Evolutionary conservation across 2,329 filamentous ascomycete species (phyloP), one percentile per base, ranked within the genome.

Genomic region (Pyrenophora graminea): DNA sequence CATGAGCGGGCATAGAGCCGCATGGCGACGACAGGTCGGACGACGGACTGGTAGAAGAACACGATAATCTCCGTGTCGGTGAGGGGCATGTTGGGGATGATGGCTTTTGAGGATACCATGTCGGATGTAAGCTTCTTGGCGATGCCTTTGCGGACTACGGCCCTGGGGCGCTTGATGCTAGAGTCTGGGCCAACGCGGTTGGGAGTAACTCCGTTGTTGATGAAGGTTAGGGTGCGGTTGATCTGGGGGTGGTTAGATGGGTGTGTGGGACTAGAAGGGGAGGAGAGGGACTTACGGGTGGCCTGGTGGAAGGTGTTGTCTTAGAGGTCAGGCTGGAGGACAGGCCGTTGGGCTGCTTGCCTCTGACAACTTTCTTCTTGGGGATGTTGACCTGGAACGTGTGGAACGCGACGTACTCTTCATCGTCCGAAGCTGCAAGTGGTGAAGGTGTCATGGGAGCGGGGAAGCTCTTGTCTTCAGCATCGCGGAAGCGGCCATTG

Each of bases 41-140:
- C 40, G 0, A 68, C 27, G 0, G 59, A 59, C n/a, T 70, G 66
- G 55, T 67, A 72, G 56, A 71, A 69, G 56, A 64, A 71, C 0
- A 71, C 63, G 2, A 70, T 59, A 0, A 72, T 12, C 19, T 72
- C 69, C 0, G 41, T 55, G 18, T 72, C 66, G 0, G 66, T 72
- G 0, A 72, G 48, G 0, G 68, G 67, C 0, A 72, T 27, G 0
- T 47, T 7, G 0, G 69, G 69, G 0, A 72, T 45, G 2, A 54
- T 44, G 0, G 58, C 52, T 6, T 51, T 47, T 0, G 42, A 9
- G 1, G 63, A 59, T 0, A 65, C 59, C 12, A 71, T 39, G 1
- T 51, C 46, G 3, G 53, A 55, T 9, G 51, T 51, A 0, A 69
- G 42, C 21, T 66, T 58, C 41, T 70, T 63, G 2, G 50, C 53